Conservation (phyloP, 495 filamentous ascomycete species). For the Wilcoxina mikolae region DNA sequence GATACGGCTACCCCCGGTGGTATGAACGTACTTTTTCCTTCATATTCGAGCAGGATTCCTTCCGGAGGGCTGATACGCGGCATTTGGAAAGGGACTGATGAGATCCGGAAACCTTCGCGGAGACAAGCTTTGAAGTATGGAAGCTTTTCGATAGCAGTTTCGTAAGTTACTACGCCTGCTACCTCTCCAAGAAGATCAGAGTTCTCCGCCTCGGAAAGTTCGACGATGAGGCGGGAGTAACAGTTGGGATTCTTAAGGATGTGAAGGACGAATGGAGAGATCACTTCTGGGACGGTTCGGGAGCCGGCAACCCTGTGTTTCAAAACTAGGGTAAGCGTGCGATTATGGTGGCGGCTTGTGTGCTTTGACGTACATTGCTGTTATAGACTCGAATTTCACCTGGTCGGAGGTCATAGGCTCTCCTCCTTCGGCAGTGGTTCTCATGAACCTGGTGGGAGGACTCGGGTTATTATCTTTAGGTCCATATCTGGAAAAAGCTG, state of each 20-base stretch:
- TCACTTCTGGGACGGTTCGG: background rate
- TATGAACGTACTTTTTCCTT: conserved; percentile 7
- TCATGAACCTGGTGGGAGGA: no score
- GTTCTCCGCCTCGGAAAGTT: no score
- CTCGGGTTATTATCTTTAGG: no score
- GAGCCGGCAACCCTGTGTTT: background rate
- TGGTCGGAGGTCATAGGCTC: background rate
- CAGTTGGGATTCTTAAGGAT: background rate
- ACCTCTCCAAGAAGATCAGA: background rate
- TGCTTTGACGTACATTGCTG: background rate
- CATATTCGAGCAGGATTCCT: background rate
- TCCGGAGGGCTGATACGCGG: background rate
- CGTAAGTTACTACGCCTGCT: background rate
- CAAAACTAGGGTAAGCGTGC: no score
- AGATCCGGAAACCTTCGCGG: background rate
- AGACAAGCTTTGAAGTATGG: background rate
- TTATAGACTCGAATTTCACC: background rate
- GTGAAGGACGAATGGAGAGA: background rate
- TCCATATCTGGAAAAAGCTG: no score
- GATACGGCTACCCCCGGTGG: conserved; percentile 11
- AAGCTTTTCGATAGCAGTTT: background rate
- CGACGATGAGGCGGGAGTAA: background rate
- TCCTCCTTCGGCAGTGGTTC: background rate
- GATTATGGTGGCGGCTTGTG: no score
- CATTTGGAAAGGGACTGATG: background rate